phyloP scores from a whole-genome alignment of 495 filamentous ascomycete species.

The Schizothecium vesticola region DNA sequence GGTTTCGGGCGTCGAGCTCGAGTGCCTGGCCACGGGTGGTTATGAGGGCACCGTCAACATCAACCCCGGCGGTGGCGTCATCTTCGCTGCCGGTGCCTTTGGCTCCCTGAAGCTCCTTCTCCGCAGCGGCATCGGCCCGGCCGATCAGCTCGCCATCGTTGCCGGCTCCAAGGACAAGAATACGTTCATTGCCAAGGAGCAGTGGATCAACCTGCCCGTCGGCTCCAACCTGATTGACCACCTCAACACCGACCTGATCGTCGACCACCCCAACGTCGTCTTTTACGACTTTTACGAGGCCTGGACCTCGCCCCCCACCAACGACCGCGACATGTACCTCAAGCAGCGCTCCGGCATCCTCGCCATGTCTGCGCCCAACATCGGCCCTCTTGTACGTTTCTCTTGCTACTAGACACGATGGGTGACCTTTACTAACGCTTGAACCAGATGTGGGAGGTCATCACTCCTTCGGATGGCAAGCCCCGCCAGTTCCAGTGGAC shows the following conservation, averaged over 20 bases:
- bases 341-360: constrained; percentile 54
- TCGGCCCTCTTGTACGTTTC: constrained; percentile 49
- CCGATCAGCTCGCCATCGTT: constrained; percentile 55
- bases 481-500: constrained; percentile 62
- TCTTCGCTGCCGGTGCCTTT: constrained; percentile 65
- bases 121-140: constrained; percentile 57
- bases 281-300: constrained; percentile 64
- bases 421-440: constrained; percentile 14
- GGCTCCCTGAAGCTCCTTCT: constrained; percentile 66
- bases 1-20: constrained; percentile 63
- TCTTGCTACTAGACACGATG: no score
- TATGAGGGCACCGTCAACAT: constrained; percentile 54
- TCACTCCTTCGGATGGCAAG: constrained; percentile 56
- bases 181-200: constrained; percentile 43
- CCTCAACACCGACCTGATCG: constrained; percentile 60
- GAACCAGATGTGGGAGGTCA: constrained; percentile 47
- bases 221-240: constrained; percentile 72
- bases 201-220: constrained; percentile 71
- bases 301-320: constrained; percentile 38
- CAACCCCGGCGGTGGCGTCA: constrained; percentile 56
- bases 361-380: constrained; percentile 64
- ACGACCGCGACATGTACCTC: constrained; percentile 35
- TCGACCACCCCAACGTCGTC: constrained; percentile 56
- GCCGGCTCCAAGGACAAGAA: constrained; percentile 47
- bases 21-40: constrained; percentile 50